These are phyloP conservation scores for Citrus cavaleriei DNA, from an alignment of 345 rosid species.

Conservation along the genomic window DNA sequence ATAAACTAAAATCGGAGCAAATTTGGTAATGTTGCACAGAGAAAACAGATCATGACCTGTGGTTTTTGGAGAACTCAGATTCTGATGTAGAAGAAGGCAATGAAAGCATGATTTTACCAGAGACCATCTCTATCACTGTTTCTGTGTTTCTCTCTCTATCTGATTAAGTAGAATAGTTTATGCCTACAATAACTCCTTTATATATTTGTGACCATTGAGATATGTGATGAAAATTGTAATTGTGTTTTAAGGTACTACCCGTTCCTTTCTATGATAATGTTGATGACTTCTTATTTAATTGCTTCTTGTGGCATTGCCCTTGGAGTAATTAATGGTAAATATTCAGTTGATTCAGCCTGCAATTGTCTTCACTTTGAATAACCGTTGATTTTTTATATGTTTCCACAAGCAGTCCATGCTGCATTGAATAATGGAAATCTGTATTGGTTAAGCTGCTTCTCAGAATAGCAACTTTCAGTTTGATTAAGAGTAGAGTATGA, in stretches of 20 bases:
- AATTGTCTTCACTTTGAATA: neutral
- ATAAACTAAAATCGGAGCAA: neutral
- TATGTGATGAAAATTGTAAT: neutral
- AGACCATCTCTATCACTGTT: neutral
- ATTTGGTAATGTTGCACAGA: neutral
- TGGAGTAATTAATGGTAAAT: neutral
- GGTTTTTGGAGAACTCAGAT: neutral
- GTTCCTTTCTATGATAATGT: neutral
- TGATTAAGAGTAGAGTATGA: too few relatives aligned
- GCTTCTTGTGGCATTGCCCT: neutral
- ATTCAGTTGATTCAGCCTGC: neutral
- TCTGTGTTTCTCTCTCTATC: neutral
- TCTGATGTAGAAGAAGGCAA: neutral
- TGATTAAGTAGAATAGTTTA: neutral
- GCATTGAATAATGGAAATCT: neutral
- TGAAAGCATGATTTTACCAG: neutral
- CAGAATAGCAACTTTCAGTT: too few relatives aligned
- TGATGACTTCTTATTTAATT: neutral
- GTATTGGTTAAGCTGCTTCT: neutral
- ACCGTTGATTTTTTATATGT: neutral
- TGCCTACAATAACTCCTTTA: neutral
- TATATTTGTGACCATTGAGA: neutral
- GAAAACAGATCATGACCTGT: neutral
- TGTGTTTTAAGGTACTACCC: neutral
- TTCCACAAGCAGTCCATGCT: neutral